These are phyloP conservation scores for Pichia kluyveri DNA, from an alignment of 805 yeast species.

Conservation along the genomic window DNA sequence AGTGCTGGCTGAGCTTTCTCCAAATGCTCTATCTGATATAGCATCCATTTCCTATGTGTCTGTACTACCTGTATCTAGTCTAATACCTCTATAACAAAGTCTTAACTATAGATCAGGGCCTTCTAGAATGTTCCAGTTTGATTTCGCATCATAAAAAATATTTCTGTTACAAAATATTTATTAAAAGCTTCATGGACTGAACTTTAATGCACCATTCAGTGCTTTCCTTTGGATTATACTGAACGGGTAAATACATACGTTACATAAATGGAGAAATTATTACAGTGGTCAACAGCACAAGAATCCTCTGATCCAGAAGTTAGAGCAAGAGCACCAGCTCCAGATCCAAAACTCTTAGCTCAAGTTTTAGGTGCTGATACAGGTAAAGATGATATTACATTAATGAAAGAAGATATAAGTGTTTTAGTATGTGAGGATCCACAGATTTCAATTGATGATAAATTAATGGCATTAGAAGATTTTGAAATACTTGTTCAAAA, in stretches of 20 bases:
- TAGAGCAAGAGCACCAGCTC: conserved; percentile 49
- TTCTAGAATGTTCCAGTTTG: not conserved
- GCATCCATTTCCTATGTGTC: conserved; percentile 43
- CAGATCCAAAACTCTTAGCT: conserved; percentile 72
- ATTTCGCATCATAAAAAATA: not conserved
- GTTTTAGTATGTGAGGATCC: conserved; percentile 41
- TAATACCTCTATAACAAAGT: too few relatives aligned
- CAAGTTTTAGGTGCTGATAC: conserved; percentile 60
- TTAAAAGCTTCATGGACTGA: too few relatives aligned
- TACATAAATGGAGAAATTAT: conserved; percentile 67
- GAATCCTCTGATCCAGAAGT: conserved; percentile 67
- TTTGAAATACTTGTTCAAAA: conserved; percentile 92
- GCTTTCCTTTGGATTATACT: too few relatives aligned
- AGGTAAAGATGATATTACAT: conserved; percentile 71
- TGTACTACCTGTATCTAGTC: not conserved
- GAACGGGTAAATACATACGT: too few relatives aligned
- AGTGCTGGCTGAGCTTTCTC: conserved; percentile 13
- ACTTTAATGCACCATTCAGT: too few relatives aligned
- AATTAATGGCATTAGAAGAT: conserved; percentile 74
- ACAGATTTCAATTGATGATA: conserved; percentile 53
- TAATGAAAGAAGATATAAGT: conserved; percentile 71
- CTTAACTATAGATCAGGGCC: too few relatives aligned
- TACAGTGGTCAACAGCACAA: conserved; percentile 87
- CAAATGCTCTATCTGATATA: conserved; percentile 51
- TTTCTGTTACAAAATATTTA: too few relatives aligned